phyloP scores from a whole-genome alignment of 176 grass and related monocot species.

The Pontederia crassipes region DNA sequence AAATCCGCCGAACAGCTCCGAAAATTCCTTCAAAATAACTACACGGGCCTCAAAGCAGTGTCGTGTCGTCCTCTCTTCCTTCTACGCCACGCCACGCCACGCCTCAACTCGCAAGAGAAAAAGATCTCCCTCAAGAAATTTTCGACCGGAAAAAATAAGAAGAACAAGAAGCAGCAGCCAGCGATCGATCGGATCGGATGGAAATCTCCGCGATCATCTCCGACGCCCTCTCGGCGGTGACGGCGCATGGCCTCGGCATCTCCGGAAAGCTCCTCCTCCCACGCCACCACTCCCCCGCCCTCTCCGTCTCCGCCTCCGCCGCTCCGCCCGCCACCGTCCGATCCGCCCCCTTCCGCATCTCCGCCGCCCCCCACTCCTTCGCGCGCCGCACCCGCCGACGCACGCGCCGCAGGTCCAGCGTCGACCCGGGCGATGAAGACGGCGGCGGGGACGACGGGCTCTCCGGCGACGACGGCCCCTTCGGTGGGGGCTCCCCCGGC shows the following conservation, averaged over 20 bases:
- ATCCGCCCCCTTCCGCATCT: background rate
- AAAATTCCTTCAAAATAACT: too few species aligned
- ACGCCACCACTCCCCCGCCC: background rate
- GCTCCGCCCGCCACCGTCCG: background rate
- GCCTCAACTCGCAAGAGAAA: too few species aligned
- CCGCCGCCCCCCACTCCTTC: background rate
- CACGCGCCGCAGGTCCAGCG: conserved; percentile 1
- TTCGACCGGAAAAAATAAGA: too few species aligned
- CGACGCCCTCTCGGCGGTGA: background rate
- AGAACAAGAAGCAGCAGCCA: background rate
- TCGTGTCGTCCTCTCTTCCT: too few species aligned
- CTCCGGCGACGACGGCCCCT: conserved; percentile 2
- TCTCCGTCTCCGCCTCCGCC: background rate
- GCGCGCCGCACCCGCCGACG: conserved; percentile 6
- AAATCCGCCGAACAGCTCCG: too few species aligned
- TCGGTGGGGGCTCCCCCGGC: background rate
- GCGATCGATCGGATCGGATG: background rate
- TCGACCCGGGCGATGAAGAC: background rate
- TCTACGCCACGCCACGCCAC: too few species aligned
- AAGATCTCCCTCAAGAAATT: too few species aligned
- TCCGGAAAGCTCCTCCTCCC: conserved; percentile 4
- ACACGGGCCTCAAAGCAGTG: too few species aligned
- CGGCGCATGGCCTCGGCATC: background rate
- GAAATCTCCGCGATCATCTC: background rate
- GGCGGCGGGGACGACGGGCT: conserved; percentile 9